These are phyloP conservation scores for Coemansia nantahalensis DNA, from an alignment of 192 early-diverging fungal species.

Conservation along the genomic window DNA sequence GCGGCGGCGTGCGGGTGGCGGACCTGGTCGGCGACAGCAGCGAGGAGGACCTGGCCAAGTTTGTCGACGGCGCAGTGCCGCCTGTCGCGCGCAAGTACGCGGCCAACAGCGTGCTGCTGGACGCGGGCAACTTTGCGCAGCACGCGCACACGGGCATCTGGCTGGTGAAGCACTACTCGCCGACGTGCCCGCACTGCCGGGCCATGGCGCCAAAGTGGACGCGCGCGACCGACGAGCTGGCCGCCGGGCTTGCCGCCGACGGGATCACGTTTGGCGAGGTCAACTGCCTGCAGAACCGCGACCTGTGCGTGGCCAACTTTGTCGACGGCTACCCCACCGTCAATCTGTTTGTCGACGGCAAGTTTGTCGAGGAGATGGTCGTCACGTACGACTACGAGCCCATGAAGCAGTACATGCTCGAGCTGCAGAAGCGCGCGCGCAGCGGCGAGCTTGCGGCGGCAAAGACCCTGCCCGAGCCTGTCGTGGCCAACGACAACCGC, in stretches of 20 bases:
- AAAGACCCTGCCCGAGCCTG: constrained; percentile 8
- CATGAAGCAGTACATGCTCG: constrained; percentile 46
- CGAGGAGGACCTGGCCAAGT: constrained; percentile 13
- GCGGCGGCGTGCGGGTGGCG: constrained; percentile 10
- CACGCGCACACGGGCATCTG: constrained; percentile 61
- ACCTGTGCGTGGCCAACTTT: constrained; percentile 61
- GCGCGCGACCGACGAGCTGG: constrained; percentile 59
- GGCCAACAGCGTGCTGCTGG: constrained; percentile 54
- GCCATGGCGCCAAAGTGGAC: constrained; percentile 75
- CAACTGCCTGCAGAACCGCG: constrained; percentile 63
- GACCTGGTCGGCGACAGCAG: constrained; percentile 30
- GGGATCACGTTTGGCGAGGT: constrained; percentile 66
- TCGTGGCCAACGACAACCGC: constrained; percentile 39
- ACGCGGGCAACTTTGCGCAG: constrained; percentile 49
- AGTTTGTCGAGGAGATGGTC: constrained; percentile 38
- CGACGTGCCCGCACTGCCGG: constrained; percentile 84
- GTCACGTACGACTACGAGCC: constrained; percentile 25
- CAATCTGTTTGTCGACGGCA: constrained; percentile 54
- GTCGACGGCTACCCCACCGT: constrained; percentile 61
- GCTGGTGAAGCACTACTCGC: constrained; percentile 88
- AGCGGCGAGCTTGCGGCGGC: constrained; percentile 25
- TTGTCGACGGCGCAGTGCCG: constrained; percentile 11
- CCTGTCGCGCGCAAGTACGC: constrained; percentile 1
- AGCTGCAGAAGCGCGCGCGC: constrained; percentile 23
- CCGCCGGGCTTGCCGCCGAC: constrained; percentile 22